Evolutionary conservation across 495 filamentous ascomycete species (phyloP), one percentile per base, ranked within the genome.

Genomic region (Parmelia sp.): DNA sequence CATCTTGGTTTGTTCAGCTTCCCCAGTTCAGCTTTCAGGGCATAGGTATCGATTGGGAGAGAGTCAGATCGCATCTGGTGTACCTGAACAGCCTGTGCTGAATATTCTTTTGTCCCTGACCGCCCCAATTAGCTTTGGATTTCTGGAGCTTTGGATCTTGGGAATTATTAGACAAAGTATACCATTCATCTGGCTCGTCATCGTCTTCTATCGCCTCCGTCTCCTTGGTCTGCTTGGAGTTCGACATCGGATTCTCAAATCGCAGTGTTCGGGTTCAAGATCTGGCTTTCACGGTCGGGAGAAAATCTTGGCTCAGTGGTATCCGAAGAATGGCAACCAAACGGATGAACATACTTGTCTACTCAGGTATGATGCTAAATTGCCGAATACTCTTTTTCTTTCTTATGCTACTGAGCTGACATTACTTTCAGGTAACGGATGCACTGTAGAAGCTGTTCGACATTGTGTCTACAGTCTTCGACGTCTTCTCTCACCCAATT

Each of bases 141-240:
- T 27, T 8, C 40, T 4, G 40, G 14, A n/a, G 29, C 33, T 8
- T 49, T 4, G 4, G 25, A 39, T 17, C 58, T 61, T 14, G 10
- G n/a, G 14, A 29, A 1, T 7, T 25, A n/a, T 37, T 1, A 36
- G 59, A 12, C 67, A 80, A n/a, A n/a, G n/a, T n/a, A 77, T 79
- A 97, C 94, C 93, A 97, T 40, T 96, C 92, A 83, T 97, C 93
- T 6, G 90, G 90, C 71, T 96, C 93, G 75, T 96, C 92, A 65
- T 95, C 92, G 47, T 86, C 78, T 42, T 83, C 81, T 45, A 69
- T 76, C 42, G 78, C 75, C 44, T 80, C 74, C 33, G 74, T 65
- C 65, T 77, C 33, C 66, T 71, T 61, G 63, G 70, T 68, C 37
- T 69, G 75, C 63, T 80, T 77, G 51, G 78, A 74, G 60, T 80